Evolutionary conservation across 1,284 basidiomycete genomes (phyloP), one percentile per base, ranked within the genome.

Genomic region (Athelia sp.): DNA sequence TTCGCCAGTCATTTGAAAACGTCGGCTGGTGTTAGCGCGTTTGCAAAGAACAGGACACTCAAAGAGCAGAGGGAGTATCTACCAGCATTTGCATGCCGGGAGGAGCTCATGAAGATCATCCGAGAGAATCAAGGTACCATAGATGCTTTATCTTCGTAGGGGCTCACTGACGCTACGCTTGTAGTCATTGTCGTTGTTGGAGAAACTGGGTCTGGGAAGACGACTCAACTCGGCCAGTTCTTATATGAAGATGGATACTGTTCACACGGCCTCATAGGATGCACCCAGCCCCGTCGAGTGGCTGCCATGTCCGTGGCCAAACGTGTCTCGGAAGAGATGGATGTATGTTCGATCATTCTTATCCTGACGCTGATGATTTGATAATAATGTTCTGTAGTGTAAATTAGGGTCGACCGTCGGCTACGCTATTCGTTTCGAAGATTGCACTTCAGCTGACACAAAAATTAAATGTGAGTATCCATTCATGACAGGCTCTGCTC

Each of bases 241-340:
- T 67, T 98, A 50, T 92, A 98, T 63, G 96, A 98, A 67, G 96
- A 98, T 57, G 95, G 96, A 1, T 98, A 96, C 65, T 93, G 93
- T 52, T 68, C 78, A 15, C 79, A 87, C 65, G 95, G 95, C 8
- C 78, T 97, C 34, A 83, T 99, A 40, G 94, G 94, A 6, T 99
- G 95, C 61, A 99, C 96, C 0, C 95, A 98, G 63, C 95, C 95
- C 35, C 83, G 96, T 62, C 92, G 95, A 73, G 95, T 98, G 11
- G 95, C 96, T 44, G 95, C 96, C 11, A 98, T 99, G 95, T 95
- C 91, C 14, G 96, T 98, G 3, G 96, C 96, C 8, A 98, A 98
- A 71, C 93, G 96, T 71, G 96, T 98, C 50, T 94, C 91, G 63
- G 96, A 99, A 63, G 96, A 99, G 68, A 89, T 90, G 79, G 84